phyloP scores from a whole-genome alignment of 2,329 filamentous ascomycete species.

The Ascochyta viciae-villosae region DNA sequence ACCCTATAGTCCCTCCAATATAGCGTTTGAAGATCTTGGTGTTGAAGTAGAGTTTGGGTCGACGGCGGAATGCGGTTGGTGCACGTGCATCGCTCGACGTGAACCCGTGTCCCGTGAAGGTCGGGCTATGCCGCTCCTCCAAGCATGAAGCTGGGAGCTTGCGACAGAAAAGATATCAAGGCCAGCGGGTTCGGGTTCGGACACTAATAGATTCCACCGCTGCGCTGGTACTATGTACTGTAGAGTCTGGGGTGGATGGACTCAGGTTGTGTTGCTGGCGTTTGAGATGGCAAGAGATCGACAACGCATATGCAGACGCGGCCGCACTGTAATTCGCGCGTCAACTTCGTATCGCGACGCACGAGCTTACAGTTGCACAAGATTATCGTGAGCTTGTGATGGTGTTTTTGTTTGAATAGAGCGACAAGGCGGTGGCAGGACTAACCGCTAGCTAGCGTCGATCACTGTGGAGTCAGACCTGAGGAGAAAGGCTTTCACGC shows the following conservation, averaged over 20 bases:
- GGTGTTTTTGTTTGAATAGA: slow-evolving; percentile 7
- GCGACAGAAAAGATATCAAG: neutral
- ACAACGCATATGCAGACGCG: slow-evolving; percentile 7
- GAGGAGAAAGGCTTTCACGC: slow-evolving; percentile 12
- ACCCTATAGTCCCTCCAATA: slow-evolving; percentile 1
- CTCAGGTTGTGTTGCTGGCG: slow-evolving; percentile 2
- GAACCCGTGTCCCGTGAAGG: slow-evolving; percentile 13
- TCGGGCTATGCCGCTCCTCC: slow-evolving; percentile 15
- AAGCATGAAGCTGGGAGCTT: slow-evolving; percentile 14
- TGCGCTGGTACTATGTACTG: neutral
- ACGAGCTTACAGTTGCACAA: slow-evolving; percentile 10
- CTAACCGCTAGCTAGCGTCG: neutral
- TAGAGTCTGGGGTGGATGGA: neutral
- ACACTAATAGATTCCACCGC: neutral
- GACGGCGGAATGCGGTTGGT: slow-evolving; percentile 3
- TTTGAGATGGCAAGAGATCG: slow-evolving; percentile 15
- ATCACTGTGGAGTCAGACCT: slow-evolving; percentile 11
- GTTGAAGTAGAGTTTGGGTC: neutral
- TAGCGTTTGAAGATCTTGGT: slow-evolving; percentile 3
- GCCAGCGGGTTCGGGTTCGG: neutral
- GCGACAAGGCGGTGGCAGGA: no score
- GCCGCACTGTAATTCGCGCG: neutral
- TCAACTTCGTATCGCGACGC: neutral
- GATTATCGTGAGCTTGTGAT: neutral
- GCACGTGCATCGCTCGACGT: neutral